Percentiles rank a stretch among this genome's conserved stretches.
These are phyloP conservation scores for Talaromyces verruculosus DNA, from an alignment of 2,329 filamentous ascomycete genomes.

Conservation along the genomic window DNA sequence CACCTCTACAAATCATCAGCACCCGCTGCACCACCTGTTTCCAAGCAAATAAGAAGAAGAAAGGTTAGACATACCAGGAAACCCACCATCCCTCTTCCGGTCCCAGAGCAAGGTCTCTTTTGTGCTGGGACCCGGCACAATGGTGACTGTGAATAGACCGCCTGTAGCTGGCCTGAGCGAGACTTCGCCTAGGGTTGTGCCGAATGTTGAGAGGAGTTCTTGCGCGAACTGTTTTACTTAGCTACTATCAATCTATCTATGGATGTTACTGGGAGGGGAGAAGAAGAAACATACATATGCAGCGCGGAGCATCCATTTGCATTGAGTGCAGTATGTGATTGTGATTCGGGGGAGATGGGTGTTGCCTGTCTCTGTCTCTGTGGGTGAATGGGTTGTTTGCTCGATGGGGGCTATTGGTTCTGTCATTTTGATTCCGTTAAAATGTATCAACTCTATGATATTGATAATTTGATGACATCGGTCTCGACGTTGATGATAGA, in stretches of 20 bases:
- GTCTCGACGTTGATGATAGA: not conserved
- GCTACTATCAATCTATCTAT: too few species aligned
- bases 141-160: constrained; percentile 75
- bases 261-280: not conserved
- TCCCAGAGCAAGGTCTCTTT: constrained; percentile 73
- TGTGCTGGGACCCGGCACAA: constrained; percentile 44
- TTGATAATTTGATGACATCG: not conserved
- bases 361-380: constrained; percentile 5
- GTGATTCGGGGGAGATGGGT: constrained; percentile 67
- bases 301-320: constrained; percentile 84
- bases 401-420: constrained; percentile 22
- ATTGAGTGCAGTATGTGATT: constrained; percentile 93
- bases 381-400: constrained; percentile 13
- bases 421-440: constrained; percentile 12
- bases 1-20: constrained; percentile 58
- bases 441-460: not conserved
- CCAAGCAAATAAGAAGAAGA: not conserved
- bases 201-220: constrained; percentile 92
- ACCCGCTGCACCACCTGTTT: not conserved
- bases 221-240: constrained; percentile 74
- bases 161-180: constrained; percentile 82
- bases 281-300: constrained; percentile 67
- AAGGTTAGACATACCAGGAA: constrained; percentile 60
- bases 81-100: constrained; percentile 79
- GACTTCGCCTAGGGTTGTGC: constrained; percentile 78